Percentiles rank a stretch among this genome's conserved stretches.
These are phyloP conservation scores for Eimeria tenella DNA, from an alignment of 169 alveolate genomes.

Conservation along the genomic window DNA sequence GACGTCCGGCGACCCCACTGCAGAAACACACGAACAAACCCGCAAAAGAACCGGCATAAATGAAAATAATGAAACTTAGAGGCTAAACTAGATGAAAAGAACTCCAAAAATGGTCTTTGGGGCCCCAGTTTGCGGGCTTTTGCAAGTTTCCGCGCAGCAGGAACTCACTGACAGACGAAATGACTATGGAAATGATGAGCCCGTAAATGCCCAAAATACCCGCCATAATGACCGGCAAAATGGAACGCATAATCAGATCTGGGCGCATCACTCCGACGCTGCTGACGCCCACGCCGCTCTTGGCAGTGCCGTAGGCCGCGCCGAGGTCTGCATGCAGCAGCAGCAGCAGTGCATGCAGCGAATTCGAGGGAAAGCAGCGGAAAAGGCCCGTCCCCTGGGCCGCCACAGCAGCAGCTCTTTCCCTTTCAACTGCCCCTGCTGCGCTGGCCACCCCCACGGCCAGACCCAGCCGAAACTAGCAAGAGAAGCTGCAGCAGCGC, in stretches of 20 bases:
- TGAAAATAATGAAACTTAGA: background rate
- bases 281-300: constrained; percentile 99
- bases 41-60: background rate
- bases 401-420: background rate
- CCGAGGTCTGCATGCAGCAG: constrained; percentile 93
- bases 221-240: constrained; percentile 99
- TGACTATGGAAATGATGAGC: constrained; percentile 83
- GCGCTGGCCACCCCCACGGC: too few species aligned
- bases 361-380: background rate
- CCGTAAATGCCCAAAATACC: constrained; percentile 94
- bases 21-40: background rate
- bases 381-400: background rate
- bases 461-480: too few species aligned
- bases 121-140: too few species aligned
- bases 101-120: background rate
- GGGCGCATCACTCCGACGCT: constrained; percentile 99
- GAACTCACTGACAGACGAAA: constrained; percentile 77
- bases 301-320: constrained; percentile 99
- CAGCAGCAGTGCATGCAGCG: constrained; percentile 21
- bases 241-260: constrained; percentile 98
- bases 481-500: too few species aligned
- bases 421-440: too few species aligned
- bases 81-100: background rate
- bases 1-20: constrained; percentile 75
- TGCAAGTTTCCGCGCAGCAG: background rate